Evolutionary conservation across 192 early-diverging fungal genomes (phyloP).

Genomic region (Neocallimastix lanati): DNA sequence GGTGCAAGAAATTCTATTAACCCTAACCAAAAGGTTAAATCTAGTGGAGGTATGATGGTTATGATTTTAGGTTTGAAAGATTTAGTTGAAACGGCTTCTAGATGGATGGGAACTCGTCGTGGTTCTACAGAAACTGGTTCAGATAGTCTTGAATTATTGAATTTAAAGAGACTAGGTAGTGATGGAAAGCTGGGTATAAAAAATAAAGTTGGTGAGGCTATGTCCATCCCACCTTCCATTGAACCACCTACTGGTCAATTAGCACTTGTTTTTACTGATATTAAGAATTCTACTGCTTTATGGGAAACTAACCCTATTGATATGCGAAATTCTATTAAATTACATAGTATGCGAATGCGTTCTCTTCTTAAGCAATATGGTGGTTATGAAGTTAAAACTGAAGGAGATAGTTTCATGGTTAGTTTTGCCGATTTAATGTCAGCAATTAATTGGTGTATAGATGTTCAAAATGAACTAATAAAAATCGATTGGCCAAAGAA

Average conservation of each 20-base stretch:
- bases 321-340: slow-evolving; percentile 73
- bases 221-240: slow-evolving; percentile 13
- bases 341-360: slow-evolving; percentile 68
- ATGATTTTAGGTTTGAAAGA: slow-evolving; percentile 77
- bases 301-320: slow-evolving; percentile 72
- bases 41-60: slow-evolving; percentile 43
- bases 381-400: slow-evolving; percentile 89
- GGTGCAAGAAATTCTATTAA: background rate
- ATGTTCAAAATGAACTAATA: slow-evolving; percentile 62
- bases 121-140: background rate
- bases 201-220: background rate
- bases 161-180: slow-evolving; percentile 7
- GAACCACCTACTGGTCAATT: slow-evolving; percentile 64
- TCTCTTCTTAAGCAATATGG: slow-evolving; percentile 58
- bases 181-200: slow-evolving; percentile 6
- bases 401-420: slow-evolving; percentile 90
- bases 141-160: background rate
- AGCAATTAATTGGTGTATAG: slow-evolving; percentile 74
- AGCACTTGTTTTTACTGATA: slow-evolving; percentile 80
- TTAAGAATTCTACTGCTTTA: slow-evolving; percentile 80
- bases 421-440: slow-evolving; percentile 62
- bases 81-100: slow-evolving; percentile 27
- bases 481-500: slow-evolving; percentile 74
- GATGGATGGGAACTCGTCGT: slow-evolving; percentile 2
- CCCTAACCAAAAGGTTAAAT: slow-evolving; percentile 7